Evolutionary conservation across 2,329 filamentous ascomycete genomes (phyloP).

Genomic region (Beauveria brongniartii): DNA sequence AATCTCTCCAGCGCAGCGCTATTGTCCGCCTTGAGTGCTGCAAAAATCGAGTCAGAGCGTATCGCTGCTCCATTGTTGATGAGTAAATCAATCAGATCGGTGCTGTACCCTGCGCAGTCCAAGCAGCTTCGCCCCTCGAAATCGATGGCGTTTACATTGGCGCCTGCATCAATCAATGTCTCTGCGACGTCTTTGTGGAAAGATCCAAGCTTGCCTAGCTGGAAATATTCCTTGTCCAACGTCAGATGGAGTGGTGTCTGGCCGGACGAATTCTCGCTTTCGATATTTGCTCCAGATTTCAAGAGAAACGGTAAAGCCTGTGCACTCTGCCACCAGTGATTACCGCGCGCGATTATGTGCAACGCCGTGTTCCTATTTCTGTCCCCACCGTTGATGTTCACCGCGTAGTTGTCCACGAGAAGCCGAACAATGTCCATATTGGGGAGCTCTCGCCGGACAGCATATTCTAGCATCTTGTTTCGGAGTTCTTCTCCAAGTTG

Average conservation of each 20-base stretch:
- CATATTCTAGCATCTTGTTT: not conserved
- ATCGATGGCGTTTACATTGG: slow-evolving; percentile 11
- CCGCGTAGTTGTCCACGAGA: slow-evolving; percentile 6
- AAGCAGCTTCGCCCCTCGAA: slow-evolving; percentile 11
- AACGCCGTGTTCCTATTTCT: not conserved
- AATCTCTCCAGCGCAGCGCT: not conserved
- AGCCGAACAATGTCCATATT: slow-evolving; percentile 5
- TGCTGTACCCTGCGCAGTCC: not conserved
- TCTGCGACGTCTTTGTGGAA: slow-evolving; percentile 7
- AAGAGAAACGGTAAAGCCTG: slow-evolving; percentile 14
- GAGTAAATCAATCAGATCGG: slow-evolving; percentile 3
- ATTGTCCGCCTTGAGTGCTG: slow-evolving; percentile 7
- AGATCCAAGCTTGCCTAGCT: not conserved
- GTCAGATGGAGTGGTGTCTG: slow-evolving; percentile 13
- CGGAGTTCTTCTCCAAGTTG: not conserved
- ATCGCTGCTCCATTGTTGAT: slow-evolving; percentile 3
- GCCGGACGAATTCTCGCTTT: not conserved
- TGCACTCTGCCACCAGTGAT: slow-evolving; percentile 13
- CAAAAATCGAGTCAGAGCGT: not conserved
- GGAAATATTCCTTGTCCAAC: not conserved
- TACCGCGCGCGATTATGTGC: not conserved
- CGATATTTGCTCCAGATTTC: not conserved
- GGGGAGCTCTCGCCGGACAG: not conserved
- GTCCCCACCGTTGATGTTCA: not conserved
- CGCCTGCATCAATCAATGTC: slow-evolving; percentile 3